Evolutionary conservation across 2,329 filamentous ascomycete genomes (phyloP).

Genomic region (Cephalotrichum gorgonifer): DNA sequence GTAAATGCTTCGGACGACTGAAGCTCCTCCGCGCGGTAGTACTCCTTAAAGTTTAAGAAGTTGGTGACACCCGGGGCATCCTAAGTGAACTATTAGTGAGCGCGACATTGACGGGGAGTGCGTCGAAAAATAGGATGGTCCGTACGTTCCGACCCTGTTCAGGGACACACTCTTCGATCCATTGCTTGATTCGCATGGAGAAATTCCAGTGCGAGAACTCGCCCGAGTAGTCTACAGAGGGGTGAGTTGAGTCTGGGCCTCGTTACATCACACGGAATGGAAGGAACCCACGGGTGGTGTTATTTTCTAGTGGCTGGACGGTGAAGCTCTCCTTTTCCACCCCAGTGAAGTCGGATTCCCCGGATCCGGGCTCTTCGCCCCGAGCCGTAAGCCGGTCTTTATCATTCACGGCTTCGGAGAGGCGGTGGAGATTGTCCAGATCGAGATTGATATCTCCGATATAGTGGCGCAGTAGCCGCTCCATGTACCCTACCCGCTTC

Average conservation of each 20-base stretch:
- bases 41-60: slow-evolving; percentile 27
- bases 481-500: slow-evolving; percentile 23
- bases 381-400: slow-evolving; percentile 6
- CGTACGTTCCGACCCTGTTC: neutral
- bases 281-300: slow-evolving; percentile 24
- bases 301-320: slow-evolving; percentile 28
- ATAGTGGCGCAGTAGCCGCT: slow-evolving; percentile 35
- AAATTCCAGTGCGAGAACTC: slow-evolving; percentile 45
- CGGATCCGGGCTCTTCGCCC: slow-evolving; percentile 1
- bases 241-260: neutral
- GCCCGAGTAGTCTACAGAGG: slow-evolving; percentile 33
- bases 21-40: slow-evolving; percentile 34
- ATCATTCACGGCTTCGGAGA: slow-evolving; percentile 30
- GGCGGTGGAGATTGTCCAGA: slow-evolving; percentile 26
- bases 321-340: slow-evolving; percentile 28
- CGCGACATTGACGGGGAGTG: no score
- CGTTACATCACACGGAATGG: neutral
- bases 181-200: slow-evolving; percentile 38
- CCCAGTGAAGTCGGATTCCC: slow-evolving; percentile 12
- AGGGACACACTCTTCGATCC: slow-evolving; percentile 26
- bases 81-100: slow-evolving; percentile 6
- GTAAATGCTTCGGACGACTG: slow-evolving; percentile 28
- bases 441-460: slow-evolving; percentile 31
- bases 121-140: neutral
- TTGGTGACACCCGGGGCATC: slow-evolving; percentile 15